Conservation (phyloP, 2,329 filamentous ascomycete genomes). For the Alternaria alternata region DNA sequence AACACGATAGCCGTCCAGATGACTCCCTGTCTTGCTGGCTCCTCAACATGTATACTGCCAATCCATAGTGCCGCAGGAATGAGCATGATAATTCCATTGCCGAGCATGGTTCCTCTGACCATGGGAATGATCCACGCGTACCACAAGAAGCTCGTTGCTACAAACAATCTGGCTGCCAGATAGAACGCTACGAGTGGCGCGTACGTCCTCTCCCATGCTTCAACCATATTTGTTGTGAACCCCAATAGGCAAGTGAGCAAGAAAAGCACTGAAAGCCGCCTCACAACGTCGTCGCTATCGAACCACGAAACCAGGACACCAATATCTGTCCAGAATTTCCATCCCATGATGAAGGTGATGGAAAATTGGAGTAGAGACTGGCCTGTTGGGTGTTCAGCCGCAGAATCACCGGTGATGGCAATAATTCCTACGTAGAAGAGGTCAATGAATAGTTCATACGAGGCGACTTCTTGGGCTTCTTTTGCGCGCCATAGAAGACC, state of each 20-base stretch:
- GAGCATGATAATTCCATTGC: constrained; percentile 55
- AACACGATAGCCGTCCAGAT: constrained; percentile 65
- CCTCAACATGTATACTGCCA: constrained; percentile 64
- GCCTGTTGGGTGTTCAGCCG: constrained; percentile 64
- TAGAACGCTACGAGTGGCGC: constrained; percentile 68
- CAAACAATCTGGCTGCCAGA: constrained; percentile 64
- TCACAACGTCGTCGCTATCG: constrained; percentile 67
- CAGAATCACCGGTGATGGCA: constrained; percentile 68
- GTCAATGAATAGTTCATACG: constrained; percentile 71
- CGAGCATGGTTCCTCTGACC: constrained; percentile 65
- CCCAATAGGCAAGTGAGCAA: constrained; percentile 68
- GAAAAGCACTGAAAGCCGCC: constrained; percentile 67
- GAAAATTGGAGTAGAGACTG: constrained; percentile 66
- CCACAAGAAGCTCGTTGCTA: constrained; percentile 58
- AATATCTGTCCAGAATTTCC: constrained; percentile 71
- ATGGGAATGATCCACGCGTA: constrained; percentile 64
- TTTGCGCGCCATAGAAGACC: constrained; percentile 69
- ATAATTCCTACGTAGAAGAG: constrained; percentile 71
- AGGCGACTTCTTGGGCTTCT: constrained; percentile 67
- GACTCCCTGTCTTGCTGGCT: constrained; percentile 63
- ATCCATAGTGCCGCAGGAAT: constrained; percentile 67
- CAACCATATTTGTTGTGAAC: constrained; percentile 69
- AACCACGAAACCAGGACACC: constrained; percentile 67
- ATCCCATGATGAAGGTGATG: constrained; percentile 69
- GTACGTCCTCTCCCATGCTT: constrained; percentile 64